phyloP scores from a whole-genome alignment of 2,329 filamentous ascomycete species.

The Fusarium illudens region DNA sequence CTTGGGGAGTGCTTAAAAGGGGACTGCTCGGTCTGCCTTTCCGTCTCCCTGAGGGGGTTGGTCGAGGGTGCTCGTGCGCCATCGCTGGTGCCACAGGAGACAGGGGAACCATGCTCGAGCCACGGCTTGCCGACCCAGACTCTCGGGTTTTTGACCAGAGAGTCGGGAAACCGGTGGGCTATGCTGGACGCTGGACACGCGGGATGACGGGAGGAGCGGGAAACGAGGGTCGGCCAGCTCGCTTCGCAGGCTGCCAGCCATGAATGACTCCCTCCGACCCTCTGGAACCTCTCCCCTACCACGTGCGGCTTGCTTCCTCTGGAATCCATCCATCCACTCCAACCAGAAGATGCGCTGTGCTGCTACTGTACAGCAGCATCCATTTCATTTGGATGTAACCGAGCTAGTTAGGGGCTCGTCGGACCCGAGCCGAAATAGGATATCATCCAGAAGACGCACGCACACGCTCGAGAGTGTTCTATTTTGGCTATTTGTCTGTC shows the following conservation, averaged over 20 bases:
- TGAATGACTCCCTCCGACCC: not conserved
- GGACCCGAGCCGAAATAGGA: not conserved
- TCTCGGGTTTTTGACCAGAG: slow-evolving; percentile 47
- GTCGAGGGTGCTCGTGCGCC: slow-evolving; percentile 11
- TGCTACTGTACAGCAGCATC: not conserved
- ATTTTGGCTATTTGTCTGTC: slow-evolving; percentile 6
- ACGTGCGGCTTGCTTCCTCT: slow-evolving; percentile 1
- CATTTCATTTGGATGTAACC: not conserved
- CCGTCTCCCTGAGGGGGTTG: not conserved
- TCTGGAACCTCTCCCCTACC: not conserved
- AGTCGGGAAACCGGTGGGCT: slow-evolving; percentile 43
- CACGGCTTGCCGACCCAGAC: slow-evolving; percentile 48
- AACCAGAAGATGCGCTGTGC: not conserved
- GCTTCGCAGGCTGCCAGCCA: not conserved
- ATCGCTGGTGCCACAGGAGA: slow-evolving; percentile 32
- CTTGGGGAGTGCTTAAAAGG: not conserved
- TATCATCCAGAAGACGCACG: not conserved
- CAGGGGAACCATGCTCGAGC: slow-evolving; percentile 44
- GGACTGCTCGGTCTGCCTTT: not conserved
- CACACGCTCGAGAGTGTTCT: not conserved
- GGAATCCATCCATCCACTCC: not conserved
- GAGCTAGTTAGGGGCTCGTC: not conserved
- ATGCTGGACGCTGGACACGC: slow-evolving; percentile 13
- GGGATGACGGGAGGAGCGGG: not conserved
- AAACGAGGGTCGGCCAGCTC: slow-evolving; percentile 4